A percentile compares a stretch with the other conserved stretches of the same genome.
Evolutionary conservation across 1,139 yeast genomes (phyloP).

Genomic region (Pichia sorboxylosa): DNA sequence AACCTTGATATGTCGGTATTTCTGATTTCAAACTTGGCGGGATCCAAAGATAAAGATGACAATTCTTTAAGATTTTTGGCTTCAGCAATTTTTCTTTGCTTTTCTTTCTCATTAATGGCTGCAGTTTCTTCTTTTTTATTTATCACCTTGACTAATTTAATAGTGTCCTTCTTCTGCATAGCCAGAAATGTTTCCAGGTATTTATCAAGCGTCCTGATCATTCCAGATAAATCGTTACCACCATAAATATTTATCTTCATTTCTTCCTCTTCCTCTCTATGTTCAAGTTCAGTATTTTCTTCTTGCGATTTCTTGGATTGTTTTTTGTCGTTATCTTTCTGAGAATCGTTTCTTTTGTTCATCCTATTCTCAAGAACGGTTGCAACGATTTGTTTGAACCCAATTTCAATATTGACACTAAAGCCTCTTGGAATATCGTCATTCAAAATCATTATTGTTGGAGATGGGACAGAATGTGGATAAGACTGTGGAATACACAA

Average conservation of each 20-base stretch:
- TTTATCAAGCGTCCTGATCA: slow-evolving; percentile 44
- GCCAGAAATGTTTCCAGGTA: slow-evolving; percentile 47
- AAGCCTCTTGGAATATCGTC: slow-evolving; percentile 64
- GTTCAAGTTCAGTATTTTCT: neutral
- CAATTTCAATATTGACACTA: slow-evolving; percentile 54
- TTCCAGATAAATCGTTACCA: slow-evolving; percentile 39
- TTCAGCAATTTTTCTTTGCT: slow-evolving; percentile 1
- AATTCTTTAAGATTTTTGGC: neutral
- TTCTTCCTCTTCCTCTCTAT: slow-evolving; percentile 4
- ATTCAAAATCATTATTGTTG: slow-evolving; percentile 44
- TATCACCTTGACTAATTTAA: slow-evolving; percentile 35
- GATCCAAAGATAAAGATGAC: slow-evolving; percentile 3
- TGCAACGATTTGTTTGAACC: slow-evolving; percentile 42
- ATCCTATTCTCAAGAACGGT: slow-evolving; percentile 24
- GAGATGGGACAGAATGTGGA: slow-evolving; percentile 32
- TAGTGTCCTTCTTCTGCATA: slow-evolving; percentile 45
- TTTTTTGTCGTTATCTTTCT: slow-evolving; percentile 2
- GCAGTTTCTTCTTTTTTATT: slow-evolving; percentile 8
- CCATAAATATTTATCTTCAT: slow-evolving; percentile 26
- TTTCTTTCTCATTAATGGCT: slow-evolving; percentile 1
- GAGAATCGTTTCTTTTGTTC: slow-evolving; percentile 2
- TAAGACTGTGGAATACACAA: slow-evolving; percentile 45
- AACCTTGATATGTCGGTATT: slow-evolving; percentile 16
- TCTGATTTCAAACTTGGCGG: slow-evolving; percentile 10
- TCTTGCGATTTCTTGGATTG: slow-evolving; percentile 1